These are phyloP conservation scores for Sporothrix pallida DNA, from an alignment of 2,329 filamentous ascomycete genomes.

Conservation along the genomic window DNA sequence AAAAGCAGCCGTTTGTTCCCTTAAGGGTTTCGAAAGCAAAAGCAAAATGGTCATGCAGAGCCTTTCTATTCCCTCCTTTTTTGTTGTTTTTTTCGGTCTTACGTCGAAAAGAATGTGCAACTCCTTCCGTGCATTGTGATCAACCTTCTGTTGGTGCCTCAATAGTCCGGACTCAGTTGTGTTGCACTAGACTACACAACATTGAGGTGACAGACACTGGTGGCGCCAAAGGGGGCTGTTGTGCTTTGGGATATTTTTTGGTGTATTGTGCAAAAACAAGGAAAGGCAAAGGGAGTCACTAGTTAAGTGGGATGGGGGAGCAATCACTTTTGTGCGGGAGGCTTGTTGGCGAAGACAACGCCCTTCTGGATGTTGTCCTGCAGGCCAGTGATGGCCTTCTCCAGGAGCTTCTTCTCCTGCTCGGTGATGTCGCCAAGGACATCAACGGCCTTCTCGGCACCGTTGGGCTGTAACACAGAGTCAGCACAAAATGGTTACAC, in stretches of 20 bases:
- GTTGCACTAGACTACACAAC: constrained; percentile 30
- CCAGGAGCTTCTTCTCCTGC: constrained; percentile 86
- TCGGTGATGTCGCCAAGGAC: constrained; percentile 77
- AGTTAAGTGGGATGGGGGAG: constrained; percentile 42
- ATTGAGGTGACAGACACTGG: neutral
- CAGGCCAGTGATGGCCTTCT: constrained; percentile 75
- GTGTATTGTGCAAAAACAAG: constrained; percentile 15
- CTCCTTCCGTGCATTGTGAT: constrained; percentile 12
- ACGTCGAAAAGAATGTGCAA: constrained; percentile 22
- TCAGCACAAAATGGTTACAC: constrained; percentile 40
- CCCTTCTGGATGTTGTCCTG: constrained; percentile 96
- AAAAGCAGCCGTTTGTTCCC: constrained; percentile 25
- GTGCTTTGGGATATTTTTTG: constrained; percentile 25
- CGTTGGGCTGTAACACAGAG: constrained; percentile 65
- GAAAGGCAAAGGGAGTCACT: constrained; percentile 32
- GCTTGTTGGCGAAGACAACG: constrained; percentile 84
- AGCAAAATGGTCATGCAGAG: constrained; percentile 25
- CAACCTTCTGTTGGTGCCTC: constrained; percentile 11
- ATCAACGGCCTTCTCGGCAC: constrained; percentile 85
- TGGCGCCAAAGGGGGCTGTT: constrained; percentile 18
- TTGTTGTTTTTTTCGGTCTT: constrained; percentile 22
- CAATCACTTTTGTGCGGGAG: constrained; percentile 79
- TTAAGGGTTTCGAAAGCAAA: constrained; percentile 27
- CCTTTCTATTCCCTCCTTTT: constrained; percentile 30
- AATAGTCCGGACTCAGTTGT: constrained; percentile 10